phyloP scores from a whole-genome alignment of 352 stramenopile genomes.

The Phytophthora europaea region DNA sequence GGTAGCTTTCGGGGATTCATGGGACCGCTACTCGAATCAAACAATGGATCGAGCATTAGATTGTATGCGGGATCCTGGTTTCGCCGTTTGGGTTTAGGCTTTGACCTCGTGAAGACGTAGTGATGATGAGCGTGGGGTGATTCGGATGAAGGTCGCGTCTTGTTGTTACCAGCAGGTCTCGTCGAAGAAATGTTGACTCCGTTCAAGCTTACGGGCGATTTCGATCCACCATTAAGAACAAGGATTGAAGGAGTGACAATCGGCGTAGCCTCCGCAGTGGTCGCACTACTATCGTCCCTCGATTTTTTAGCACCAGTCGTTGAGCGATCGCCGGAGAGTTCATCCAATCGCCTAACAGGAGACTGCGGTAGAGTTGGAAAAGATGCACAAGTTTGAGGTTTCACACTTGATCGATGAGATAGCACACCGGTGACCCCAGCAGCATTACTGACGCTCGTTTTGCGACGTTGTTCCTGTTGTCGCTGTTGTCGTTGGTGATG shows the following conservation, averaged over 20 bases:
- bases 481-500: constrained; percentile 33
- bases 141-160: constrained; percentile 10
- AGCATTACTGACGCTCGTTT: constrained; percentile 7
- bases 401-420: neutral
- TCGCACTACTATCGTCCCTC: neutral
- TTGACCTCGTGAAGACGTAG: constrained; percentile 67
- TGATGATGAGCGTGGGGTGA: constrained; percentile 21
- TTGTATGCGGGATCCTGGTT: constrained; percentile 34
- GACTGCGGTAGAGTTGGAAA: constrained; percentile 33
- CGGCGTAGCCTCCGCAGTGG: neutral
- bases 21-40: constrained; percentile 42
- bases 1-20: constrained; percentile 13
- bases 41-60: constrained; percentile 80
- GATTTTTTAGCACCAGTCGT: neutral
- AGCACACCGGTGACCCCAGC: constrained; percentile 4
- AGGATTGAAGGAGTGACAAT: constrained; percentile 17
- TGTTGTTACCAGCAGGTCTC: constrained; percentile 39
- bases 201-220: constrained; percentile 33
- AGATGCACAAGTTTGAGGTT: constrained; percentile 4
- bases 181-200: constrained; percentile 49
- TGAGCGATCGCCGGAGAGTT: neutral
- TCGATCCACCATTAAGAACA: constrained; percentile 22
- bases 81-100: constrained; percentile 34
- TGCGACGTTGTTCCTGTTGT: constrained; percentile 20
- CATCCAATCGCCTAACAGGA: constrained; percentile 13